These are phyloP conservation scores for Cerioporus squamosus DNA, from an alignment of 1,284 basidiomycete species.

Conservation along the genomic window DNA sequence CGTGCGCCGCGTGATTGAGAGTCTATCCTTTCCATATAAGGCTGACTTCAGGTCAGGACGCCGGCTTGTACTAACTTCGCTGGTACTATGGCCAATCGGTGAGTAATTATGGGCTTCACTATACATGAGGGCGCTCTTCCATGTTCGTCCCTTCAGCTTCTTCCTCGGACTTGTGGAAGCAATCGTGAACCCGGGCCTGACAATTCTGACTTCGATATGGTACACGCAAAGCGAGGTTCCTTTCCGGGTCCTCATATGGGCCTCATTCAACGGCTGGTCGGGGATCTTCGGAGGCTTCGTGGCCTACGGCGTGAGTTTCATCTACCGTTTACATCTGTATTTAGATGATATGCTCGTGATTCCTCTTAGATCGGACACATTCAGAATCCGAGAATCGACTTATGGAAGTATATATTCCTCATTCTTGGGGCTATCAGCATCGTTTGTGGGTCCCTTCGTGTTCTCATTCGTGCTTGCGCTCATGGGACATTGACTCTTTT, in stretches of 20 bases:
- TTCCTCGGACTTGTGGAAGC: conserved; percentile 27
- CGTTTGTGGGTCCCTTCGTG: conserved; percentile 21
- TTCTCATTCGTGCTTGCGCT: too few relatives aligned
- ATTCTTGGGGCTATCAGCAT: conserved; percentile 24
- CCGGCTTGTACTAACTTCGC: conserved; percentile 23
- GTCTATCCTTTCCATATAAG: too few relatives aligned
- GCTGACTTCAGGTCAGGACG: conserved; percentile 5
- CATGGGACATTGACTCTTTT: too few relatives aligned
- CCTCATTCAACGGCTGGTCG: conserved; percentile 29
- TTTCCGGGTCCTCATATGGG: conserved; percentile 25
- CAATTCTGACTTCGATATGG: conserved; percentile 26
- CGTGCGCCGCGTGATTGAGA: too few relatives aligned
- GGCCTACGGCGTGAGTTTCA: conserved; percentile 11
- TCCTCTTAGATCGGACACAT: conserved; percentile 27
- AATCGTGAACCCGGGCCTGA: conserved; percentile 25
- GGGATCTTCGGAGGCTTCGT: conserved; percentile 28
- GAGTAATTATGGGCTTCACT: too few relatives aligned
- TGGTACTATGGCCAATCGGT: conserved; percentile 23
- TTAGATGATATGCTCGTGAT: neutral
- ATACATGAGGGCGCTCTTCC: neutral
- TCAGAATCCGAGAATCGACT: conserved; percentile 16
- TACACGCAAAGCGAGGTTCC: conserved; percentile 27
- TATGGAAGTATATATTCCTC: conserved; percentile 29
- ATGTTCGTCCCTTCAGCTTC: conserved; percentile 8
- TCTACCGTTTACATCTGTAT: too few relatives aligned